Percentiles rank a stretch among this genome's conserved stretches.
Conservation (phyloP, 139 green algal species). For the Micractinium sp. region DNA sequence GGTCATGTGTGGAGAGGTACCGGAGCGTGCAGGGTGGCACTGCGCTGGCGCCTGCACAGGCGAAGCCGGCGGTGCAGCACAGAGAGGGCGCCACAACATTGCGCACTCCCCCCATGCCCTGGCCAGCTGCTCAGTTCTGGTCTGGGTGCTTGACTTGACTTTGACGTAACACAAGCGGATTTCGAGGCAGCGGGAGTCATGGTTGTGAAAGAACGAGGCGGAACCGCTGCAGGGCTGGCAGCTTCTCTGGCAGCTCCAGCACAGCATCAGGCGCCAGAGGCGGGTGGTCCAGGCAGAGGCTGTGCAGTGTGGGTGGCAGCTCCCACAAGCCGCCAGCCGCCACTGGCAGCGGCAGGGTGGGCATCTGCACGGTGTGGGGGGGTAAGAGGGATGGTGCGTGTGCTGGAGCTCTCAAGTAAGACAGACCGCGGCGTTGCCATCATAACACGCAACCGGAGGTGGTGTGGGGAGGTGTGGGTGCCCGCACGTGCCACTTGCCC, state of each 20-base stretch:
- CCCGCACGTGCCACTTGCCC: neutral
- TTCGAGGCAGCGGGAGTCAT: neutral
- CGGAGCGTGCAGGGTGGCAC: too few relatives aligned
- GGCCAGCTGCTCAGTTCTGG: too few relatives aligned
- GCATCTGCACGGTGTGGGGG: neutral
- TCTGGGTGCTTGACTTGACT: too few relatives aligned
- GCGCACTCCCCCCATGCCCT: too few relatives aligned
- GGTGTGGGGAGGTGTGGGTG: too few relatives aligned
- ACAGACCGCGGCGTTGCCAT: too few relatives aligned
- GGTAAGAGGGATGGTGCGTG: neutral
- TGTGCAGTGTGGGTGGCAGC: neutral
- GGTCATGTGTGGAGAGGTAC: too few relatives aligned
- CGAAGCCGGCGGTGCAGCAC: too few relatives aligned
- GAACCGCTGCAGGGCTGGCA: neutral
- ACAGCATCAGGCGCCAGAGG: neutral
- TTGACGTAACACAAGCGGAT: too few relatives aligned
- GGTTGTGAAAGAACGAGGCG: neutral
- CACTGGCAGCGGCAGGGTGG: neutral
- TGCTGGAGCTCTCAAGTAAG: neutral
- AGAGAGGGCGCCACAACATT: too few relatives aligned
- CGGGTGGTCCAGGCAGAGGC: neutral
- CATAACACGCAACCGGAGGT: neutral
- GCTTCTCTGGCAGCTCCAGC: neutral
- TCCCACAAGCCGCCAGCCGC: neutral
- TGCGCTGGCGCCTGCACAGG: too few relatives aligned